Conservation (phyloP, 768 basidiomycete genomes). For the Auricularia sp. region DNA sequence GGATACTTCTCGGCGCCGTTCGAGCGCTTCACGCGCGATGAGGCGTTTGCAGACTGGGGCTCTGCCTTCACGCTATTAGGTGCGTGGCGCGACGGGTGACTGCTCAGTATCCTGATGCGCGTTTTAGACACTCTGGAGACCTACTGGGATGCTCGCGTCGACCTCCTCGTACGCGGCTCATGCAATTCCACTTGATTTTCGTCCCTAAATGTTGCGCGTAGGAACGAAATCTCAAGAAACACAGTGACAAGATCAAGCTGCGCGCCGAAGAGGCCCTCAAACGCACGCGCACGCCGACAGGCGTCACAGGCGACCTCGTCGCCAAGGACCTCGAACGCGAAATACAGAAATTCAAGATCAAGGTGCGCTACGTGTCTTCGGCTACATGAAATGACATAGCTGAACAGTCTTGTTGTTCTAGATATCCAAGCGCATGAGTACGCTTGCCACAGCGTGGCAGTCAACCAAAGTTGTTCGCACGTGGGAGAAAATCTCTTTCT, state of each 20-base stretch:
- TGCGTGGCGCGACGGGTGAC: constrained; percentile 23
- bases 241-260: constrained; percentile 71
- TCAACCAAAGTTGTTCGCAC: constrained; percentile 80
- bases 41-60: constrained; percentile 57
- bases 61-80: constrained; percentile 81
- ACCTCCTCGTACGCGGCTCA: constrained; percentile 16
- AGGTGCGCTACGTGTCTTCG: constrained; percentile 36
- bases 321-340: constrained; percentile 79
- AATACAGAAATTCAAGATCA: constrained; percentile 75
- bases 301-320: constrained; percentile 57
- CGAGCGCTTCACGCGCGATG: constrained; percentile 66
- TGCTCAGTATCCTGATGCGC: not conserved
- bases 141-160: constrained; percentile 76
- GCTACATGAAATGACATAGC: not conserved
- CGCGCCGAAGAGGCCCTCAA: constrained; percentile 64
- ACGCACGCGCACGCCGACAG: constrained; percentile 50
- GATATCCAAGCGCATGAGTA: constrained; percentile 73
- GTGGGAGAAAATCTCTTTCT: constrained; percentile 80
- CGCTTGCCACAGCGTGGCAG: constrained; percentile 79
- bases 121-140: constrained; percentile 82
- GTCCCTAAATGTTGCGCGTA: not conserved
- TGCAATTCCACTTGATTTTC: constrained; percentile 52
- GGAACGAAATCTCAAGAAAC: constrained; percentile 74
- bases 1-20: constrained; percentile 60
- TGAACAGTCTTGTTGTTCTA: constrained; percentile 18